Evolutionary conservation across 2,329 filamentous ascomycete species (phyloP), one percentile per base, ranked within the genome.

Genomic region (Pezicula radicicola): DNA sequence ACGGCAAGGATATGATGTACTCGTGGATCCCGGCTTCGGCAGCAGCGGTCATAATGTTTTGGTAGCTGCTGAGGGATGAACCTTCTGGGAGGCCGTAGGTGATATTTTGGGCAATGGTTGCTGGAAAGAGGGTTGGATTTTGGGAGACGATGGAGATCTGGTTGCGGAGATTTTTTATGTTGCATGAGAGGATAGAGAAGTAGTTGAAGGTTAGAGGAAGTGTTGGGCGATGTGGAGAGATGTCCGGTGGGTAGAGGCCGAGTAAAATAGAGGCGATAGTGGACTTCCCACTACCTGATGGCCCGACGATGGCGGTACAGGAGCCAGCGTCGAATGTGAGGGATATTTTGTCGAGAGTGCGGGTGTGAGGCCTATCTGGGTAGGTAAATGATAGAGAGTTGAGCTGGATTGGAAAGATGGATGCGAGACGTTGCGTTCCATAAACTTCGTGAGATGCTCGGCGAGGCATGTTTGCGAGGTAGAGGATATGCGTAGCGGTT

Each of bases 281-380:
- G 13, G 88, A 92, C 71, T 99, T 97, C 1, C 94, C 93, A n/a
- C 87, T 89, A 0, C 94, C 93, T 0, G 91, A 96, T 1, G 81
- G 73, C 1, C 93, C 92, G 2, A 95, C 91, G 18, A 97, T 83
- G 2, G 89, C 91, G 0, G 85, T 85, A 58, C 83, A 88, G 4
- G 80, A 83, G 19, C 85, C 84, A 0, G 78, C 68, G 1, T 75
- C 65, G 48, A 97, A 80, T 0, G 70, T 72, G 7, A 96, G 72
- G n/a, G 76, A 83, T n/a, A 96, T 67, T 19, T 81, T 73, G 9
- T 75, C 74, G 2, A 97, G 73, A 0, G 90, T 80, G 1, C 66
- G 63, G 0, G 72, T 72, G 1, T 73, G 67, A 0, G 76, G 75
- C 0, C 78, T 74, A 2, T 76, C 75, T 0, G 88, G 86, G 62